phyloP scores from a whole-genome alignment of 225 moss, liverwort and hornwort species.

The Bryoerythrophyllum caledonicum region DNA sequence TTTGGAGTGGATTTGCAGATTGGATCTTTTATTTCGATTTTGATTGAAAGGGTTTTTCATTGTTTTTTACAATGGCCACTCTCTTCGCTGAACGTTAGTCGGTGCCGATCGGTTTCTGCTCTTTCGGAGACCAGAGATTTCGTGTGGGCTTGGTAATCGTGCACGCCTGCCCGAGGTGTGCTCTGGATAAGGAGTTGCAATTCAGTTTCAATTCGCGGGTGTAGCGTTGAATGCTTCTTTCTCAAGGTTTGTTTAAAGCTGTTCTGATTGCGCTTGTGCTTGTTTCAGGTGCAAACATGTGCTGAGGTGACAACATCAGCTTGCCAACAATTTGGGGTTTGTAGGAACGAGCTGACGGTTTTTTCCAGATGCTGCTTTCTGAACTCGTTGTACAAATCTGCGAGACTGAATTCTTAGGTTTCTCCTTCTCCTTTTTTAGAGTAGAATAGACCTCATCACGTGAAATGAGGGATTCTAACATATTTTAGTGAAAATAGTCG shows the following conservation, averaged over 20 bases:
- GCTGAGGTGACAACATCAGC: not conserved
- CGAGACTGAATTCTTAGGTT: slow-evolving; percentile 8
- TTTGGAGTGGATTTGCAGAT: not conserved
- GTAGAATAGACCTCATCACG: no score
- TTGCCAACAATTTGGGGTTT: not conserved
- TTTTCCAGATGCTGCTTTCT: not conserved
- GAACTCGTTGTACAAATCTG: not conserved
- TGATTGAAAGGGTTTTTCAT: not conserved
- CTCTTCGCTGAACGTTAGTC: not conserved
- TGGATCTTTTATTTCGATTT: not conserved
- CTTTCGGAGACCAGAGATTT: not conserved
- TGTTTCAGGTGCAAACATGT: slow-evolving; percentile 12
- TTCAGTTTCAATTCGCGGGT: not conserved
- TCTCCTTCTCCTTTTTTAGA: not conserved
- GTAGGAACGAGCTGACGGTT: not conserved
- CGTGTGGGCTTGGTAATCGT: not conserved
- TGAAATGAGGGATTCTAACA: no score
- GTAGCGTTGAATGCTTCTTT: not conserved
- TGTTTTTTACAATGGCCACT: not conserved
- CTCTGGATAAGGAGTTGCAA: not conserved
- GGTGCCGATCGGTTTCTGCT: not conserved
- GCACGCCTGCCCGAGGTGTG: not conserved
- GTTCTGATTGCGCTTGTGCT: not conserved
- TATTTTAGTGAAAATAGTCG: not conserved
- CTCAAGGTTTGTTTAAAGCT: not conserved